Base-by-base conservation (phyloP, 495 filamentous ascomycete species). In the Thozetella sp. region DNA sequence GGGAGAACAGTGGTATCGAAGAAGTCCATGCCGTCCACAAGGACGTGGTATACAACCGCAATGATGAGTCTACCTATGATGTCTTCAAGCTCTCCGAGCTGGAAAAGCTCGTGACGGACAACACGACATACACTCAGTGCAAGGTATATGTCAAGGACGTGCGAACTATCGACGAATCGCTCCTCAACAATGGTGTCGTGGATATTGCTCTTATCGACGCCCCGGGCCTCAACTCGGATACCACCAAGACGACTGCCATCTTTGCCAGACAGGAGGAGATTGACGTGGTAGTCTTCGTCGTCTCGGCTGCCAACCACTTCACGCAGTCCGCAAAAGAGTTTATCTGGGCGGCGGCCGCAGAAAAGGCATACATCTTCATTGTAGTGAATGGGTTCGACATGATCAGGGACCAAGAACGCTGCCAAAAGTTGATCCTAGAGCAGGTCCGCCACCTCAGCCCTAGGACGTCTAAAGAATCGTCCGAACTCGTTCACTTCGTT, bases 321-420 rank as follows among this genome's bases (percentile, higher is more conserved):
- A 99, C 95, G 1, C 84, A 93, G 52, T 95, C 94, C 2, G 93
- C 96, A 12, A 97, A 92, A 69, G 93, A 99, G 62, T 99, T 99
- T 69, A 97, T 99, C 60, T 87, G 91, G 78, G 93, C 93, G 56
- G 95, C 95, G 11, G 96, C 95, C 15, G 86, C 93, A 50, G 95
- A 99, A 69, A 99, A 99, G 69, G 94, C 94, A 13, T 98, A 99
- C 67, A 94, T 99, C 63, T 99, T 99, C 79, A 95, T 99, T 77
- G 95, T 98, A 10, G 95, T 98, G 52, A 99, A 99, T 70, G 93
- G 93, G 26, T 99, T 92, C 65, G 96, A 99, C 73, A 90, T 90
- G 61, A 97, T 99, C 65, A 82, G 87, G 59, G 92, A 98, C 73
- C 95, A 98, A 77, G 84, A 90, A 54, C 69, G 81, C n/a, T 80